Conservation (phyloP, 768 basidiomycete species). For the Boletus tomentosulus region DNA sequence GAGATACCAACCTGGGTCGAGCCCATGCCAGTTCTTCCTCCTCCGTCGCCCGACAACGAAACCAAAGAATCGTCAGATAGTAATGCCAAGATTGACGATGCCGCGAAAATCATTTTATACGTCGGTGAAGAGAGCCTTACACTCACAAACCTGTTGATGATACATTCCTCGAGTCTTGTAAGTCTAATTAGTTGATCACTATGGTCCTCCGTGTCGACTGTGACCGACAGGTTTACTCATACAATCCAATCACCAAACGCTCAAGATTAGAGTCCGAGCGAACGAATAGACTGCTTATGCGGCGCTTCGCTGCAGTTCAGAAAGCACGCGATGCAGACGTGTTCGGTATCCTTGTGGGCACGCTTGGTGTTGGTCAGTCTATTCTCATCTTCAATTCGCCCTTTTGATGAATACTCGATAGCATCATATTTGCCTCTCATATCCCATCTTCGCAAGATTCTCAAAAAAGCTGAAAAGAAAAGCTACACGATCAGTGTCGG, state of each 20-base stretch:
- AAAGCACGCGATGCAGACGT: slow-evolving; percentile 89
- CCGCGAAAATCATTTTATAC: slow-evolving; percentile 39
- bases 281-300: slow-evolving; percentile 84
- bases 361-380: slow-evolving; percentile 76
- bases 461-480: slow-evolving; percentile 73
- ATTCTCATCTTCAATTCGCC: neutral
- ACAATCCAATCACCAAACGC: slow-evolving; percentile 53
- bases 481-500: slow-evolving; percentile 94
- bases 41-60: neutral
- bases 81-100: neutral
- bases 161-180: slow-evolving; percentile 64
- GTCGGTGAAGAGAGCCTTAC: slow-evolving; percentile 79
- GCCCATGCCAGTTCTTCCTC: slow-evolving; percentile 1
- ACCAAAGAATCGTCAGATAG: neutral
- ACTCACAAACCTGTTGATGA: slow-evolving; percentile 84
- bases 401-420: slow-evolving; percentile 25
- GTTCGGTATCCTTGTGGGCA: slow-evolving; percentile 92
- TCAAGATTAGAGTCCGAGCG: slow-evolving; percentile 56
- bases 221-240: slow-evolving; percentile 63
- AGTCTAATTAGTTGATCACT: slow-evolving; percentile 11
- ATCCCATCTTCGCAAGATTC: slow-evolving; percentile 66
- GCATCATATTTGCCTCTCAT: slow-evolving; percentile 87
- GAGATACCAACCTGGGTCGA: slow-evolving; percentile 29
- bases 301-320: slow-evolving; percentile 83
- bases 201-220: neutral